These are phyloP conservation scores for Sporobolomyces phaffii DNA, from an alignment of 768 basidiomycete genomes.

Conservation along the genomic window DNA sequence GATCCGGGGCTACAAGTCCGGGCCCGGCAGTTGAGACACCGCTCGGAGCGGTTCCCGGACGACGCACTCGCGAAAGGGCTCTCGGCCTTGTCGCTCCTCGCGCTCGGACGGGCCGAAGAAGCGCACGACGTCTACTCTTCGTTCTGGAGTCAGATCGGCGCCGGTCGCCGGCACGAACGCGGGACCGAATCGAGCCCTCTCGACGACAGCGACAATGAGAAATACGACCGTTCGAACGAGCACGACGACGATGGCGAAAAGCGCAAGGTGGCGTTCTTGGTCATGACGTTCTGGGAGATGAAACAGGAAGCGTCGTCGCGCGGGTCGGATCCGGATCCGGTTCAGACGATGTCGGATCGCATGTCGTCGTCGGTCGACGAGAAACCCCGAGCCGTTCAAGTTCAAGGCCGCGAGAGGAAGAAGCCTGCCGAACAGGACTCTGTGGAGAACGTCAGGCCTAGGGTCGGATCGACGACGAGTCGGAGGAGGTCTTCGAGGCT, in stretches of 20 bases:
- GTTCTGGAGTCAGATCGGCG: slow-evolving; percentile 17
- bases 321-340: too few species aligned
- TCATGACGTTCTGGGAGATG: slow-evolving; percentile 13
- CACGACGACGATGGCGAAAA: neutral
- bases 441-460: too few species aligned
- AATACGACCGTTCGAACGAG: neutral
- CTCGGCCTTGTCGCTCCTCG: neutral
- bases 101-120: neutral
- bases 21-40: neutral
- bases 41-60: neutral
- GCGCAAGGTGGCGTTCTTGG: neutral
- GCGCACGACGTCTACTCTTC: neutral
- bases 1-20: neutral
- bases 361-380: too few species aligned
- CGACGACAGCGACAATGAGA: too few species aligned
- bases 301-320: neutral
- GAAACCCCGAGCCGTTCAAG: too few species aligned
- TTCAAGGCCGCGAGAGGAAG: too few species aligned
- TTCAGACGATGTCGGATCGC: too few species aligned
- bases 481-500: too few species aligned
- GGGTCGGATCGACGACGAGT: neutral
- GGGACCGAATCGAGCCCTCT: too few species aligned
- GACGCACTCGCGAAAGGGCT: slow-evolving; percentile 7
- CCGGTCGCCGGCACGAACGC: neutral
- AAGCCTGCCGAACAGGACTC: too few species aligned